Evolutionary conservation across 352 stramenopile species (phyloP).

Genomic region (Blastocystis sp.): DNA sequence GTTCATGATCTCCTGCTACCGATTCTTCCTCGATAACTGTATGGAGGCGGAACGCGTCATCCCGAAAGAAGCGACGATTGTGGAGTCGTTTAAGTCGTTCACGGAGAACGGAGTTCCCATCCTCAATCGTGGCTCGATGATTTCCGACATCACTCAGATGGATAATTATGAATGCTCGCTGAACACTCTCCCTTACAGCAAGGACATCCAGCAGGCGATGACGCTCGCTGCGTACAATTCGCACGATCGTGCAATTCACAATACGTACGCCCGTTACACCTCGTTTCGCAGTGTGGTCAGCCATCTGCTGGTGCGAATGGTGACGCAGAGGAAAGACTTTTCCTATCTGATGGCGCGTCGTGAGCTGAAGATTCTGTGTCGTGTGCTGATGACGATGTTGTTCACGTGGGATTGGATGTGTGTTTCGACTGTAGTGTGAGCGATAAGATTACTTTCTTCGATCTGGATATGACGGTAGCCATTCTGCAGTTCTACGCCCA

Average conservation of each 20-base stretch:
- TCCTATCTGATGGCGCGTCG: not conserved
- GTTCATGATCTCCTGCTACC: not conserved
- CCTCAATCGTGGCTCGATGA: not conserved
- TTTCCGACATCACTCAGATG: not conserved
- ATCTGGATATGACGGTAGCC: not conserved
- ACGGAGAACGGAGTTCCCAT: not conserved
- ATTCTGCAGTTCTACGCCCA: constrained; percentile 1
- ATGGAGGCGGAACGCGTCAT: not conserved
- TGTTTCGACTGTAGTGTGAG: not conserved
- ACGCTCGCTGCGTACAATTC: not conserved
- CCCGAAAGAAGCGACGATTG: not conserved
- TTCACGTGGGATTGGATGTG: not conserved
- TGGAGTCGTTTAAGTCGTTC: not conserved
- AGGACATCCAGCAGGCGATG: not conserved
- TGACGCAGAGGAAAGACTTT: not conserved
- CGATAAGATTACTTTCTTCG: not conserved
- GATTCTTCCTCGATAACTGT: not conserved
- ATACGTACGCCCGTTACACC: not conserved
- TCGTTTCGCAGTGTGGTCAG: not conserved
- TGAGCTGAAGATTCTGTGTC: not conserved
- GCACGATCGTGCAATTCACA: not conserved
- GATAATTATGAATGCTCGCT: not conserved
- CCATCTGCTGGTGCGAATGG: not conserved
- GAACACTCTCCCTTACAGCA: not conserved
- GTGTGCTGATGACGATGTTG: constrained; percentile 11